These are phyloP conservation scores for Cladobotryum protrusum DNA, from an alignment of 2,329 filamentous ascomycete species.

Conservation along the genomic window DNA sequence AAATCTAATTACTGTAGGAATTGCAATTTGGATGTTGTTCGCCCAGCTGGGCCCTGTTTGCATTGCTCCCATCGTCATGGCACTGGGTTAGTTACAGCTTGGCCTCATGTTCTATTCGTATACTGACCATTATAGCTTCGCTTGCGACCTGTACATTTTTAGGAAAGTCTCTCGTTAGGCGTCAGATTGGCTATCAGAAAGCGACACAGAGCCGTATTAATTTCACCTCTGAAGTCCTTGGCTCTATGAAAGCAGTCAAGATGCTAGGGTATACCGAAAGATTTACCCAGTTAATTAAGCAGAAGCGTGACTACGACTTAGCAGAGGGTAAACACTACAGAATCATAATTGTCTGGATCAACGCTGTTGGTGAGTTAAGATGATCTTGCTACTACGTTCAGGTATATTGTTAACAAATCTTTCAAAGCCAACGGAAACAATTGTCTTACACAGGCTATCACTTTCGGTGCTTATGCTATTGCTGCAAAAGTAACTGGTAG, in stretches of 20 bases:
- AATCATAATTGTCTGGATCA: slow-evolving; percentile 20
- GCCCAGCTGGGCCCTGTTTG: slow-evolving; percentile 28
- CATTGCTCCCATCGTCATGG: slow-evolving; percentile 26
- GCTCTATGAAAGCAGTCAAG: slow-evolving; percentile 28
- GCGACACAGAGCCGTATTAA: slow-evolving; percentile 29
- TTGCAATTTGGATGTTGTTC: slow-evolving; percentile 26
- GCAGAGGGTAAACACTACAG: slow-evolving; percentile 20
- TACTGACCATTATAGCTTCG: slow-evolving; percentile 15
- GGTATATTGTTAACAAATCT: no score
- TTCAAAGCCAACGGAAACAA: slow-evolving; percentile 21
- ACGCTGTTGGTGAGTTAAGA: slow-evolving; percentile 20
- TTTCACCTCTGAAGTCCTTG: slow-evolving; percentile 25
- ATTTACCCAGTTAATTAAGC: slow-evolving; percentile 19
- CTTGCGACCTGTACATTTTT: slow-evolving; percentile 16
- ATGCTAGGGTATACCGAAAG: slow-evolving; percentile 27
- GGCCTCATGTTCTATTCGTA: fast-evolving
- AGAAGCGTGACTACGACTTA: slow-evolving; percentile 22
- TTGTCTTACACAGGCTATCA: slow-evolving; percentile 23
- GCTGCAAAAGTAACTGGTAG: slow-evolving; percentile 19
- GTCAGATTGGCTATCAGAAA: slow-evolving; percentile 26
- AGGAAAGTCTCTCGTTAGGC: slow-evolving; percentile 21
- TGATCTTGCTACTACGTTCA: not conserved
- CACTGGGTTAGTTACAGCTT: slow-evolving; percentile 20
- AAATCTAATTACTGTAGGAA: slow-evolving; percentile 23
- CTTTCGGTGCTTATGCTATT: slow-evolving; percentile 26